phyloP scores from a whole-genome alignment of 495 filamentous ascomycete species.

The Articulospora tetracladia region DNA sequence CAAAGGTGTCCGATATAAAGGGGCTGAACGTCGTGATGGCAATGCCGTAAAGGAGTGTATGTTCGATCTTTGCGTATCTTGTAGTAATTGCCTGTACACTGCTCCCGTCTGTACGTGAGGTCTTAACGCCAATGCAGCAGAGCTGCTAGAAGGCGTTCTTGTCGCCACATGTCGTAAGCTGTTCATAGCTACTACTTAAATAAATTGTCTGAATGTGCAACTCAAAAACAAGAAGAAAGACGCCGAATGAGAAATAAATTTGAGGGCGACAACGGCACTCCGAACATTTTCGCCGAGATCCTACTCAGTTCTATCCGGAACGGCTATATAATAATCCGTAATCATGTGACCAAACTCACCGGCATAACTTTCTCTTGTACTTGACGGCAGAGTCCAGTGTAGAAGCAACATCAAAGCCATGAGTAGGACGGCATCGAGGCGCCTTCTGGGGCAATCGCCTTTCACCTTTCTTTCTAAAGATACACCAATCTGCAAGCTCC shows the following conservation, averaged over 20 bases:
- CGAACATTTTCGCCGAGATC: constrained; percentile 23
- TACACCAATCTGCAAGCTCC: constrained; percentile 19
- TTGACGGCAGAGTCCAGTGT: background rate
- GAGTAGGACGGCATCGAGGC: constrained; percentile 38
- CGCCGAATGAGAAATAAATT: constrained; percentile 1
- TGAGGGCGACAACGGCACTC: constrained; percentile 11
- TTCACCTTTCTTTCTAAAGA: constrained; percentile 27
- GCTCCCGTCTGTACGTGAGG: constrained; percentile 30
- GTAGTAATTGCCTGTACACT: constrained; percentile 56
- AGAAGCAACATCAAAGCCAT: constrained; percentile 26
- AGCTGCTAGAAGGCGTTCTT: constrained; percentile 39
- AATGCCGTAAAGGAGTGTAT: constrained; percentile 27
- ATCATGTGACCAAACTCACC: constrained; percentile 5
- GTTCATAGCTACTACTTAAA: constrained; percentile 36
- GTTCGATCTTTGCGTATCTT: constrained; percentile 28
- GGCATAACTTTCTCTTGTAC: constrained; percentile 21
- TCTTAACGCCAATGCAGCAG: background rate
- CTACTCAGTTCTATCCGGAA: background rate
- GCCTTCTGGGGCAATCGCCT: constrained; percentile 41
- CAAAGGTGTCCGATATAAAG: constrained; percentile 24
- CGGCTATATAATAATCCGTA: constrained; percentile 3
- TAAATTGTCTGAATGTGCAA: background rate
- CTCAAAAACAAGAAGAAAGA: background rate
- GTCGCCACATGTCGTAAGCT: constrained; percentile 39
- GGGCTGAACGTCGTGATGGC: constrained; percentile 14